These are phyloP conservation scores for Teunomyces aglyptinius DNA, from an alignment of 805 yeast species.

Conservation along the genomic window DNA sequence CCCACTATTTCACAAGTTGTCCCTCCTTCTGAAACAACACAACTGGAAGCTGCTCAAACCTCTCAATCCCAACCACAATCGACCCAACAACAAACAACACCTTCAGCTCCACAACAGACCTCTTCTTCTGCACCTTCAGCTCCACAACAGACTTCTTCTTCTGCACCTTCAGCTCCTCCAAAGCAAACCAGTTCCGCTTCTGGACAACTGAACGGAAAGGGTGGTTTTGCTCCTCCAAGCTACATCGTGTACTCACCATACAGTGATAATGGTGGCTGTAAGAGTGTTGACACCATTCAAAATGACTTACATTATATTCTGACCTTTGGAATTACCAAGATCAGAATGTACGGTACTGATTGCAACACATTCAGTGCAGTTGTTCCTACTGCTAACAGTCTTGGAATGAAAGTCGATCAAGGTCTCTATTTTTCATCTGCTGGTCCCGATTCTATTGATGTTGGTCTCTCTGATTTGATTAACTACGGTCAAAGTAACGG, in stretches of 20 bases:
- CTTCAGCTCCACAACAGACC: slow-evolving; percentile 12
- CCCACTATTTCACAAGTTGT: slow-evolving; percentile 17
- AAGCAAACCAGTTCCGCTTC: slow-evolving; percentile 11
- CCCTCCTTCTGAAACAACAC: background rate
- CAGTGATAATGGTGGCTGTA: slow-evolving; percentile 65
- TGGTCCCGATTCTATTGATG: slow-evolving; percentile 72
- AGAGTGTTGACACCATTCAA: slow-evolving; percentile 50
- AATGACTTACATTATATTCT: slow-evolving; percentile 59
- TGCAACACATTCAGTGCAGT: slow-evolving; percentile 69
- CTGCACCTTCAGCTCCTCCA: background rate
- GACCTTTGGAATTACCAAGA: slow-evolving; percentile 57
- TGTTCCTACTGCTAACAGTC: slow-evolving; percentile 52
- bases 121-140: slow-evolving; percentile 6
- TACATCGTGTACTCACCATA: slow-evolving; percentile 80
- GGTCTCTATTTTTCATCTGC: slow-evolving; percentile 73
- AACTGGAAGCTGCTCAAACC: background rate
- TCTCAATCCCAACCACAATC: slow-evolving; percentile 14
- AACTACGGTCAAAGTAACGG: slow-evolving; percentile 44
- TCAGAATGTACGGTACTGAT: slow-evolving; percentile 86
- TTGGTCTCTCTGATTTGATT: slow-evolving; percentile 53
- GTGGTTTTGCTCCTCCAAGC: slow-evolving; percentile 43
- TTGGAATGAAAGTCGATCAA: slow-evolving; percentile 76
- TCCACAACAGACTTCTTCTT: slow-evolving; percentile 8
- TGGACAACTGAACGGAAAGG: slow-evolving; percentile 11
- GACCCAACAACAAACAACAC: slow-evolving; percentile 6